phyloP scores from a whole-genome alignment of 2,329 filamentous ascomycete genomes.

The Leptographium lundbergii region DNA sequence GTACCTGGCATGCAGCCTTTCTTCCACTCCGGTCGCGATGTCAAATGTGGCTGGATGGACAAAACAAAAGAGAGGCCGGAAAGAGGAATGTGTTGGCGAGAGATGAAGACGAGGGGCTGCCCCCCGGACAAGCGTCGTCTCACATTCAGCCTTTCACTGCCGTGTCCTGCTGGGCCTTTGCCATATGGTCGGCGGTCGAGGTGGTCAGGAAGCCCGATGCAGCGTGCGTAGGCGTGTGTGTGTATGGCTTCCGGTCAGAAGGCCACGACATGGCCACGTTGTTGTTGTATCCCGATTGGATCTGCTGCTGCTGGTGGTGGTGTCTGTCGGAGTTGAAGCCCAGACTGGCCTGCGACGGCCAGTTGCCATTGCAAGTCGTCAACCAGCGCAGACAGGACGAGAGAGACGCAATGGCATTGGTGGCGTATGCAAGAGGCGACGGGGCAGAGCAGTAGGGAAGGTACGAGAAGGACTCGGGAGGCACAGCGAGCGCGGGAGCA shows the following conservation, averaged over 20 bases:
- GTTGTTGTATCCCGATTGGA: neutral
- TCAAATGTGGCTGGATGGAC: too few relatives aligned
- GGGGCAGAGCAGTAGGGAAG: neutral
- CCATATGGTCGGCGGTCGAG: constrained; percentile 26
- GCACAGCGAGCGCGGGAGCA: neutral
- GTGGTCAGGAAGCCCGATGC: constrained; percentile 28
- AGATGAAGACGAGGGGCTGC: too few relatives aligned
- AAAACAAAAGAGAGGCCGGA: neutral
- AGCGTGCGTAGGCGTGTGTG: constrained; percentile 27
- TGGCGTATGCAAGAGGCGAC: neutral
- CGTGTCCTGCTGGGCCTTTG: neutral
- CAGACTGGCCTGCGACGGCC: too few relatives aligned
- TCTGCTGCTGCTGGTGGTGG: neutral
- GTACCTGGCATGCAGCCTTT: neutral
- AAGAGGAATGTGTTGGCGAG: neutral
- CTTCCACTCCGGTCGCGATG: neutral
- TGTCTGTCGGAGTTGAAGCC: neutral
- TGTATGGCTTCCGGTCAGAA: constrained; percentile 12
- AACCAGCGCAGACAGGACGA: neutral
- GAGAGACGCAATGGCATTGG: neutral
- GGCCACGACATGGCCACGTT: neutral
- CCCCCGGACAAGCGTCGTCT: too few relatives aligned
- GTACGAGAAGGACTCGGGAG: neutral
- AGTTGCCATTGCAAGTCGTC: neutral
- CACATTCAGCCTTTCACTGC: neutral